phyloP scores from a whole-genome alignment of 805 yeast genomes.

The Lipomyces yamadae region DNA sequence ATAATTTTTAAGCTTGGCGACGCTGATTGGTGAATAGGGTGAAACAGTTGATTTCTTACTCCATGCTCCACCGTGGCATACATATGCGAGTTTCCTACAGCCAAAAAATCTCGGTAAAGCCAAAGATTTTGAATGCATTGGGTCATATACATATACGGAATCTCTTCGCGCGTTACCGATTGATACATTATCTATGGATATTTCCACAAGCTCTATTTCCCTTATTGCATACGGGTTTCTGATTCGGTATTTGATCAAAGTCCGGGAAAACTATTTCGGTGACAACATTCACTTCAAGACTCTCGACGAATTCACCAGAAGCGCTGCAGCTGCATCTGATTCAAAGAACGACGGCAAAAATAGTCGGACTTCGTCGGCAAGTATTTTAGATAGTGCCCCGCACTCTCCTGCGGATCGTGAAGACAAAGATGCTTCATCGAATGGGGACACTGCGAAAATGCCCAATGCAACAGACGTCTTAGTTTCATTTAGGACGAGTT shows the following conservation, averaged over 20 bases:
- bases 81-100: constrained; percentile 71
- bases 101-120: constrained; percentile 70
- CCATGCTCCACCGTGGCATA: constrained; percentile 92
- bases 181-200: constrained; percentile 69
- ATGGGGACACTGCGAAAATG: neutral
- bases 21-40: constrained; percentile 10
- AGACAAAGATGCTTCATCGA: neutral
- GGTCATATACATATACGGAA: constrained; percentile 67
- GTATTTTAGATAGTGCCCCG: too few relatives aligned
- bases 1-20: neutral
- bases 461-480: constrained; percentile 57
- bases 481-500: constrained; percentile 69
- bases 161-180: constrained; percentile 66
- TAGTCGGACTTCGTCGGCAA: neutral
- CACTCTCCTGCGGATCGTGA: neutral
- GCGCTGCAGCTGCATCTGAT: constrained; percentile 14
- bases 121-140: constrained; percentile 61
- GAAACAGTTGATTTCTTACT: constrained; percentile 57
- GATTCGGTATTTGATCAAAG: constrained; percentile 70
- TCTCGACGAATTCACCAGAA: constrained; percentile 72
- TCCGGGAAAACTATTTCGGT: constrained; percentile 90
- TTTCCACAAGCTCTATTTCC: constrained; percentile 68
- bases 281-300: constrained; percentile 82
- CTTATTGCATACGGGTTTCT: constrained; percentile 79
- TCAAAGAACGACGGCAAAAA: neutral